These are phyloP conservation scores for Fraxinus nigra DNA, from an alignment of 305 asterid species.

Conservation along the genomic window DNA sequence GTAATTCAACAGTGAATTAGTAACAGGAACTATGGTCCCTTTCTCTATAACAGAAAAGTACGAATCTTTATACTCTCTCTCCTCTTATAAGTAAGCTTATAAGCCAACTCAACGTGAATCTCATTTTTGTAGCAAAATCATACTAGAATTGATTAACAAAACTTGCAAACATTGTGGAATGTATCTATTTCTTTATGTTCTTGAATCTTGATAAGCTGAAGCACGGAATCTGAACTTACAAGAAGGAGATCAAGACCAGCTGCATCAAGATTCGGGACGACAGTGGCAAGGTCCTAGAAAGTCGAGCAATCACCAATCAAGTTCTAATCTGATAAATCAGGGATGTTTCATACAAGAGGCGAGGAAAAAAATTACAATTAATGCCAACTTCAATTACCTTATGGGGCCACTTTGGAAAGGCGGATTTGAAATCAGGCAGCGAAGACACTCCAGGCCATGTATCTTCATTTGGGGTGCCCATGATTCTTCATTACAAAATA, in stretches of 20 bases:
- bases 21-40: constrained; percentile 13
- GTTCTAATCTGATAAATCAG: neutral
- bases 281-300: constrained; percentile 69
- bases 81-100: neutral
- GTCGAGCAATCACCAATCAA: constrained; percentile 11
- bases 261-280: constrained; percentile 78
- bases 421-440: constrained; percentile 82
- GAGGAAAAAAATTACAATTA: neutral
- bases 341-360: constrained; percentile 4
- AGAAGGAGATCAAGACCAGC: constrained; percentile 84
- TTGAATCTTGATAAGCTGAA: neutral
- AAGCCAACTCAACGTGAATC: neutral
- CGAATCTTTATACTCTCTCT: neutral
- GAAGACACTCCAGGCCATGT: constrained; percentile 97
- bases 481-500: constrained; percentile 47
- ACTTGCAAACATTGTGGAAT: neutral
- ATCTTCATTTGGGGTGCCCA: constrained; percentile 95
- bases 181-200: neutral
- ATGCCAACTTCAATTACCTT: constrained; percentile 50
- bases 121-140: neutral
- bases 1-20: constrained; percentile 13
- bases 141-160: neutral
- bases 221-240: constrained; percentile 50
- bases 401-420: constrained; percentile 86
- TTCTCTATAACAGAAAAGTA: neutral